Conservation (phyloP, 2,329 filamentous ascomycete species). For the Clarireedia paspali region DNA sequence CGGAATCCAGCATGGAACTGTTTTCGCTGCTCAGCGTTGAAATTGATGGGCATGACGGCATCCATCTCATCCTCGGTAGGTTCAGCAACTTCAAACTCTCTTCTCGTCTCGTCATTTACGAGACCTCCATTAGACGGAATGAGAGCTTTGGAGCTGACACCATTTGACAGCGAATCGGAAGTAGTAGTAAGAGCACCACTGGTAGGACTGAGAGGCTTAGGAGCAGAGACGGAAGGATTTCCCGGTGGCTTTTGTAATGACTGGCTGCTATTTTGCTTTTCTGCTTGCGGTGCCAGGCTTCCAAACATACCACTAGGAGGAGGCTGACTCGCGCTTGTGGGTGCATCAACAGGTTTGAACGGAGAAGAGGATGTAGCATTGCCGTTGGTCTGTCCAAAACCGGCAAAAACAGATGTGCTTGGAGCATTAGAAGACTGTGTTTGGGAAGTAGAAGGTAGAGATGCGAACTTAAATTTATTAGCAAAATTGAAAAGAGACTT, state of each 20-base stretch:
- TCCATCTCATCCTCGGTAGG: constrained; percentile 20
- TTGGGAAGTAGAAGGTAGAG: constrained; percentile 1
- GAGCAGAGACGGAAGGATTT: not conserved
- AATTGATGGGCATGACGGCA: constrained; percentile 15
- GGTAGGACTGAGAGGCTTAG: not conserved
- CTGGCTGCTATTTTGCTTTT: not conserved
- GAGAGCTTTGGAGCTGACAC: not conserved
- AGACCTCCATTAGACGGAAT: not conserved
- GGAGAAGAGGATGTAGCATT: constrained; percentile 10
- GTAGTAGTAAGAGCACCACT: constrained; percentile 1
- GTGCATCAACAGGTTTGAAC: constrained; percentile 14
- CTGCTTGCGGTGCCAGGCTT: constrained; percentile 1
- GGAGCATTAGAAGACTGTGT: not conserved
- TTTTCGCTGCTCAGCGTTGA: constrained; percentile 15
- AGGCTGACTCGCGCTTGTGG: constrained; percentile 13
- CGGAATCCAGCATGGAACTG: constrained; percentile 25
- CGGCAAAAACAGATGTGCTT: not conserved
- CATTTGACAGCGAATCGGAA: not conserved
- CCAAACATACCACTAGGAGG: constrained; percentile 15
- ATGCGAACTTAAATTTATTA: not conserved
- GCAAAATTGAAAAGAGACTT: not conserved
- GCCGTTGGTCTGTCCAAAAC: not conserved
- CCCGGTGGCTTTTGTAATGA: not conserved
- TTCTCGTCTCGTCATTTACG: not conserved
- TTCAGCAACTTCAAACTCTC: constrained; percentile 9